phyloP scores from a whole-genome alignment of 495 filamentous ascomycete species.

The Darksidea phi region DNA sequence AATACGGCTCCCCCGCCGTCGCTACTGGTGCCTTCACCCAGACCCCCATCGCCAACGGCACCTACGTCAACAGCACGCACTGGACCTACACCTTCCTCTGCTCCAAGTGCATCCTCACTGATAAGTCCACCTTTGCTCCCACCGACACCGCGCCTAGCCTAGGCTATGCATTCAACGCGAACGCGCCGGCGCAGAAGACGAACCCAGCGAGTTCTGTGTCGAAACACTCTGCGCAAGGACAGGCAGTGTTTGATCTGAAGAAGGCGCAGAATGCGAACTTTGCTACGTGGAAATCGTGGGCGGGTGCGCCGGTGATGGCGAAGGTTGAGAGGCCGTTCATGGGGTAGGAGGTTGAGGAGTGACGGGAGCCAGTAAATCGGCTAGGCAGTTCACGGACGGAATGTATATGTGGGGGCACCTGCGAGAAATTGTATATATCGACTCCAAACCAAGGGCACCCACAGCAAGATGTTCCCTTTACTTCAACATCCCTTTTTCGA shows the following conservation, averaged over 20 bases:
- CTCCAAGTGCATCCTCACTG: constrained; percentile 22
- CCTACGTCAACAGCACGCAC: constrained; percentile 35
- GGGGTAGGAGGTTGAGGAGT: not conserved
- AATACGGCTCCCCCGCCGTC: constrained; percentile 29
- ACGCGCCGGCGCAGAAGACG: constrained; percentile 17
- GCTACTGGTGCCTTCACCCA: constrained; percentile 31
- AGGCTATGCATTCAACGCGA: constrained; percentile 22
- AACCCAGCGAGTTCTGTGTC: not conserved
- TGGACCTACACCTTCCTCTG: constrained; percentile 37
- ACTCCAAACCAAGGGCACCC: too few relatives aligned
- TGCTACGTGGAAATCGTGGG: constrained; percentile 22
- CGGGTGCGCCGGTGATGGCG: constrained; percentile 1
- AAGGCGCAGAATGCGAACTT: constrained; percentile 18
- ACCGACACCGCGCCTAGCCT: constrained; percentile 3
- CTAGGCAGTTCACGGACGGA: too few relatives aligned
- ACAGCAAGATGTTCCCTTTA: too few relatives aligned
- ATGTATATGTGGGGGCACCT: too few relatives aligned
- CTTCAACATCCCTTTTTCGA: too few relatives aligned
- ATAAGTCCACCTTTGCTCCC: constrained; percentile 25
- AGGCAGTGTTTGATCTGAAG: constrained; percentile 6
- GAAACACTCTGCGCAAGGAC: constrained; percentile 22
- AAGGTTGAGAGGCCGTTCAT: not conserved
- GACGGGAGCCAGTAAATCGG: too few relatives aligned
- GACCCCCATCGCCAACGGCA: constrained; percentile 30
- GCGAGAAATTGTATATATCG: too few relatives aligned